Evolutionary conservation across 768 basidiomycete species (phyloP).

Genomic region (Boletellus ananas): DNA sequence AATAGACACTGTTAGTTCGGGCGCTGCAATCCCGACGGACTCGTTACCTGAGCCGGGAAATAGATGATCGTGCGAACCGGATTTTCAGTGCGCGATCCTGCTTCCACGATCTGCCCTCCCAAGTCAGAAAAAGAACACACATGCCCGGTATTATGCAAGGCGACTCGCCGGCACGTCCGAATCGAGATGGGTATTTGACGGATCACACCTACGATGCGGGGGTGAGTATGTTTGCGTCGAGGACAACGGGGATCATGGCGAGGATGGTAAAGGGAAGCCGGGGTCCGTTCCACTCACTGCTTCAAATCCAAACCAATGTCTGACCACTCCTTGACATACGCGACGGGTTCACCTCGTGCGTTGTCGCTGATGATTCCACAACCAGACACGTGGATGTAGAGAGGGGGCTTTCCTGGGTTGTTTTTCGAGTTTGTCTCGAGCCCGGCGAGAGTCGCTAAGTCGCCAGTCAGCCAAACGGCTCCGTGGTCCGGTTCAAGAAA

Average conservation of each 20-base stretch:
- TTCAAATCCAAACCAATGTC: conserved; percentile 37
- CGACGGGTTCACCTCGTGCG: conserved; percentile 36
- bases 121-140: neutral
- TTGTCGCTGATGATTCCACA: conserved; percentile 39
- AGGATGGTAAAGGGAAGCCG: neutral
- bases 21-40: neutral
- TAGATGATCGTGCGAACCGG: conserved; percentile 43
- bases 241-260: neutral
- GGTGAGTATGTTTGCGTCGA: neutral
- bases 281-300: conserved; percentile 15
- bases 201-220: conserved; percentile 21
- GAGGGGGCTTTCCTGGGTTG: conserved; percentile 36
- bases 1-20: neutral
- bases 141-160: neutral
- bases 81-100: conserved; percentile 37
- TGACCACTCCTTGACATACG: conserved; percentile 32
- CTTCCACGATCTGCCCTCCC: conserved; percentile 33
- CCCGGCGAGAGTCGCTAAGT: conserved; percentile 36
- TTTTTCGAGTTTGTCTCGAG: conserved; percentile 35
- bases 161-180: conserved; percentile 29
- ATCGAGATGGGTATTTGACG: conserved; percentile 30
- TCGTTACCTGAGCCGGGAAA: conserved; percentile 32
- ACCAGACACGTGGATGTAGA: conserved; percentile 45
- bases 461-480: neutral
- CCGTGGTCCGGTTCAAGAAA: neutral